Percentiles rank a stretch among this genome's conserved stretches.
Conservation (phyloP, 2,329 filamentous ascomycete species). For the Pseudogymnoascus sp. region DNA sequence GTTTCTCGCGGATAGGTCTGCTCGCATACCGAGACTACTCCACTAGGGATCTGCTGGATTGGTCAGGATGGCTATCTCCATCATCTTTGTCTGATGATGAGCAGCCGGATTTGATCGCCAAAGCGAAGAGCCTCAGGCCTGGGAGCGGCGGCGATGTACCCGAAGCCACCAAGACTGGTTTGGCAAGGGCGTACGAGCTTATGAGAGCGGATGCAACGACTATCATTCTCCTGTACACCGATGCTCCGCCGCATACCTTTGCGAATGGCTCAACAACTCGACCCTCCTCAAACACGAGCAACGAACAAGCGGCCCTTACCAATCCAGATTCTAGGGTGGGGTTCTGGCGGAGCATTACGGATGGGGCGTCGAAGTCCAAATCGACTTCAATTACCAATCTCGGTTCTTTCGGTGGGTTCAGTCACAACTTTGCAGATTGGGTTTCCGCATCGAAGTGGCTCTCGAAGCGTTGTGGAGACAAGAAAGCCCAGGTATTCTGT, state of each 20-base stretch:
- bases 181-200: slow-evolving; percentile 37
- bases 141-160: slow-evolving; percentile 35
- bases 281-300: background rate
- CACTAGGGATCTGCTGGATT: slow-evolving; percentile 31
- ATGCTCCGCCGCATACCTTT: slow-evolving; percentile 39
- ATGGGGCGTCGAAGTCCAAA: background rate
- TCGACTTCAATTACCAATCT: background rate
- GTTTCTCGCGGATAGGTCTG: slow-evolving; percentile 42
- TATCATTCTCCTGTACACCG: slow-evolving; percentile 40
- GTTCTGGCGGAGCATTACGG: background rate
- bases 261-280: slow-evolving; percentile 14
- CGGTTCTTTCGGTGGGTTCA: slow-evolving; percentile 27
- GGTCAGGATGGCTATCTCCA: slow-evolving; percentile 40
- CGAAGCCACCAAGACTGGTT: slow-evolving; percentile 41
- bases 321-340: background rate
- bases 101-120: slow-evolving; percentile 30
- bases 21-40: slow-evolving; percentile 44
- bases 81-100: slow-evolving; percentile 4
- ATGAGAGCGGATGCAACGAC: slow-evolving; percentile 42
- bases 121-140: slow-evolving; percentile 28
- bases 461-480: slow-evolving; percentile 23
- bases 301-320: background rate
- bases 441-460: slow-evolving; percentile 30
- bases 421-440: slow-evolving; percentile 37
- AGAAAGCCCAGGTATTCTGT: slow-evolving; percentile 37